Evolutionary conservation across 495 filamentous ascomycete species (phyloP).

Genomic region (Neurospora pannonica): DNA sequence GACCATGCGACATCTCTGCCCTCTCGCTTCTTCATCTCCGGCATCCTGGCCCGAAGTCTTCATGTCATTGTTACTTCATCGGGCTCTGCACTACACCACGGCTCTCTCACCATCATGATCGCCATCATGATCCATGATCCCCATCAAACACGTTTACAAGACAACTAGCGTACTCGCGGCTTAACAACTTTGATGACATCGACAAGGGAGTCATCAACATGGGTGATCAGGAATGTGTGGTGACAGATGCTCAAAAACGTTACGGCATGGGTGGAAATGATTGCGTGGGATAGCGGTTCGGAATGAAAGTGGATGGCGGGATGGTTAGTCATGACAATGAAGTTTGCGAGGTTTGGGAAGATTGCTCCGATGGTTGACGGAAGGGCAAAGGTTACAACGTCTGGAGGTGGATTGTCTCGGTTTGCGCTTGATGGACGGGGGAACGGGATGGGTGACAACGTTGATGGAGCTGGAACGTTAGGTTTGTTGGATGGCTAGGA

Average conservation of each 20-base stretch:
- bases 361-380: neutral
- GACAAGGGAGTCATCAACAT: neutral
- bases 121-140: neutral
- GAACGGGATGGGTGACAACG: neutral
- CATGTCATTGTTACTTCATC: neutral
- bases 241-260: neutral
- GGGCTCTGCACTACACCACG: neutral
- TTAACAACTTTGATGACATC: neutral
- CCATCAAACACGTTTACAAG: neutral
- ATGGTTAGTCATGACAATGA: neutral
- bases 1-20: neutral
- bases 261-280: neutral
- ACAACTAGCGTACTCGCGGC: neutral
- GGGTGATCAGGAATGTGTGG: neutral
- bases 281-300: neutral
- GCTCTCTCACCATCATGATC: neutral
- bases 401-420: neutral
- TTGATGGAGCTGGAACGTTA: neutral
- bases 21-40: too few species aligned
- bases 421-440: neutral
- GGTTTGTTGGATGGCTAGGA: neutral
- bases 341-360: neutral
- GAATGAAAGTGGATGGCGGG: neutral
- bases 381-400: neutral
- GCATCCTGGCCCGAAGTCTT: too few species aligned